Evolutionary conservation across 2,329 filamentous ascomycete genomes (phyloP).

Genomic region (Neopestalotiopsis sp.): DNA sequence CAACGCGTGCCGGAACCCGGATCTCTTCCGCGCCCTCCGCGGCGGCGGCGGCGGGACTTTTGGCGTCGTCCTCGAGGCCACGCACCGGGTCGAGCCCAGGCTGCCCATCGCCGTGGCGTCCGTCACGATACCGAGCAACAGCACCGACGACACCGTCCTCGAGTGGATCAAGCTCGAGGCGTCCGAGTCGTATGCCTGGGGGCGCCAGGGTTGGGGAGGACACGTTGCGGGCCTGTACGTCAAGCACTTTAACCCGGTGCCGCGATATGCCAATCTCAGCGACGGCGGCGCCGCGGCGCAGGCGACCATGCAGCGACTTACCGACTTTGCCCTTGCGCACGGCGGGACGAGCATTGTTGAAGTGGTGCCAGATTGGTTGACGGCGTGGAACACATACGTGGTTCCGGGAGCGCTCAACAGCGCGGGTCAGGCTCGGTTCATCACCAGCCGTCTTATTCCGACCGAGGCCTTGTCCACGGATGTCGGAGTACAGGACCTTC

Average conservation of each 20-base stretch:
- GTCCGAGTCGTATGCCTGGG: conserved; percentile 27
- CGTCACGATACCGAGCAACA: conserved; percentile 32
- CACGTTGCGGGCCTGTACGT: conserved; percentile 28
- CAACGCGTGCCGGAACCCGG: conserved; percentile 42
- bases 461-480: conserved; percentile 25
- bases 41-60: conserved; percentile 54
- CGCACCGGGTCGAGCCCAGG: conserved; percentile 46
- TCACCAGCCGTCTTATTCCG: conserved; percentile 27
- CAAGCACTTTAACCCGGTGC: conserved; percentile 30
- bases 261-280: conserved; percentile 25
- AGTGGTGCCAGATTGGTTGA: conserved; percentile 27
- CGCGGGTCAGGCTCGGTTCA: conserved; percentile 24
- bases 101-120: conserved; percentile 36
- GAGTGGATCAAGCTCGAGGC: conserved; percentile 35
- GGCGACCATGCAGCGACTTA: conserved; percentile 25
- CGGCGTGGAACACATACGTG: conserved; percentile 30
- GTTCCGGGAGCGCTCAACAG: conserved; percentile 22
- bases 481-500: conserved; percentile 24
- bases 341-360: conserved; percentile 28
- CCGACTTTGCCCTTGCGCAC: conserved; percentile 25
- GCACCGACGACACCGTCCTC: conserved; percentile 33
- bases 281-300: conserved; percentile 23
- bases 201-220: conserved; percentile 30
- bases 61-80: conserved; percentile 48
- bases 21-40: conserved; percentile 55